These are phyloP conservation scores for Cladophialophora yegresii DNA, from an alignment of 2,329 filamentous ascomycete genomes.

Conservation along the genomic window DNA sequence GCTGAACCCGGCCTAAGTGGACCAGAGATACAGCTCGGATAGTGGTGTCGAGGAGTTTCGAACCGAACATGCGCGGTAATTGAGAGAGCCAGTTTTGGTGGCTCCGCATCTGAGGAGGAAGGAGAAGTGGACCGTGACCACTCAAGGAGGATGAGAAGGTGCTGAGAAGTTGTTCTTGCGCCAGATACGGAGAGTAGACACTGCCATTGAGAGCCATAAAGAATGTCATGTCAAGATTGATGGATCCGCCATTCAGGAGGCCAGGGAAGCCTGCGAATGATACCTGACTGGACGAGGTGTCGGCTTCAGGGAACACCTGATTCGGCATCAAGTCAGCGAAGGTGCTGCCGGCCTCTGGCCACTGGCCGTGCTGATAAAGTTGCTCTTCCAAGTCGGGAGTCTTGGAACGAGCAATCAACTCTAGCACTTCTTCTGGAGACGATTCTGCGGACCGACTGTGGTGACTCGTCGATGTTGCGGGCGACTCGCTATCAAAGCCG, in stretches of 20 bases:
- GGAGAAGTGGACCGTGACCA: conserved; percentile 7
- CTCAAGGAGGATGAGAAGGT: conserved; percentile 24
- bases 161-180: conserved; percentile 34
- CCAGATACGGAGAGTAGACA: conserved; percentile 29
- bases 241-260: conserved; percentile 8
- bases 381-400: conserved; percentile 15
- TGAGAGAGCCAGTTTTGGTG: conserved; percentile 33
- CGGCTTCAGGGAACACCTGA: conserved; percentile 20
- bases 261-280: neutral
- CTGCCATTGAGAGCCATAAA: conserved; percentile 17
- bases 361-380: conserved; percentile 6
- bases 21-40: conserved; percentile 40
- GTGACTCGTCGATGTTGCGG: conserved; percentile 39
- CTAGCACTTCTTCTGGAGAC: conserved; percentile 37
- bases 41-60: conserved; percentile 34
- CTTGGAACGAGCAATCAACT: conserved; percentile 10
- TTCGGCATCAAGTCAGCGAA: conserved; percentile 23
- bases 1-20: conserved; percentile 38
- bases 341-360: conserved; percentile 18
- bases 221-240: conserved; percentile 19
- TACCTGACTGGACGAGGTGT: neutral
- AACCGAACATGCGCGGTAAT: conserved; percentile 32
- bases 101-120: conserved; percentile 26
- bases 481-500: conserved; percentile 37
- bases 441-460: conserved; percentile 39